Conservation (phyloP, 345 rosid genomes). For the Eucalyptus erythrocorys region DNA sequence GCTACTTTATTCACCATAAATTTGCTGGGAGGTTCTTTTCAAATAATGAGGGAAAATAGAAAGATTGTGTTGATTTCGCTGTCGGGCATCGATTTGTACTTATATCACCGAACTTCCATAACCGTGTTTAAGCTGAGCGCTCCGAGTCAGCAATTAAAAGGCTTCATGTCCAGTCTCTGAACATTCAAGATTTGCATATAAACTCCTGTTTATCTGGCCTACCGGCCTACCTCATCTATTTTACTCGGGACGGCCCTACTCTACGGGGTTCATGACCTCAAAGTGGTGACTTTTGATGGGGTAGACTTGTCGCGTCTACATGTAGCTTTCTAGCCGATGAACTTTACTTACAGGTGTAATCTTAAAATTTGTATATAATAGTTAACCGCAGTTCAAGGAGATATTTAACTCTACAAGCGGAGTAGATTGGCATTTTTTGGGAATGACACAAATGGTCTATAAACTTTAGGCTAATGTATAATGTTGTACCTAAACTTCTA, state of each 20-base stretch:
- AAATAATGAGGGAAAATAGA: neutral
- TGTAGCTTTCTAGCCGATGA: neutral
- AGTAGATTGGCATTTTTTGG: neutral
- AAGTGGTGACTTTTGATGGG: neutral
- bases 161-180: neutral
- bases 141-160: neutral
- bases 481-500: neutral
- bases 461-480: accelerated
- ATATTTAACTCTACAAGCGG: neutral
- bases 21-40: neutral
- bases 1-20: neutral
- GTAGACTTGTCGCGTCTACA: neutral
- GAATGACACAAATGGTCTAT: neutral
- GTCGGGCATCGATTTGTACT: neutral
- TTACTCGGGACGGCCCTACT: neutral
- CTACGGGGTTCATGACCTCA: neutral
- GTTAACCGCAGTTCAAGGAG: neutral
- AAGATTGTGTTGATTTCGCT: neutral
- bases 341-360: neutral
- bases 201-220: neutral
- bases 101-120: neutral
- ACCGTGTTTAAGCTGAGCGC: neutral
- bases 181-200: neutral
- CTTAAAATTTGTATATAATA: neutral
- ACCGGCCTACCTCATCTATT: neutral